Evolutionary conservation across 495 filamentous ascomycete species (phyloP), one percentile per base, ranked within the genome.

Genomic region (Aspergillus funiculosus): DNA sequence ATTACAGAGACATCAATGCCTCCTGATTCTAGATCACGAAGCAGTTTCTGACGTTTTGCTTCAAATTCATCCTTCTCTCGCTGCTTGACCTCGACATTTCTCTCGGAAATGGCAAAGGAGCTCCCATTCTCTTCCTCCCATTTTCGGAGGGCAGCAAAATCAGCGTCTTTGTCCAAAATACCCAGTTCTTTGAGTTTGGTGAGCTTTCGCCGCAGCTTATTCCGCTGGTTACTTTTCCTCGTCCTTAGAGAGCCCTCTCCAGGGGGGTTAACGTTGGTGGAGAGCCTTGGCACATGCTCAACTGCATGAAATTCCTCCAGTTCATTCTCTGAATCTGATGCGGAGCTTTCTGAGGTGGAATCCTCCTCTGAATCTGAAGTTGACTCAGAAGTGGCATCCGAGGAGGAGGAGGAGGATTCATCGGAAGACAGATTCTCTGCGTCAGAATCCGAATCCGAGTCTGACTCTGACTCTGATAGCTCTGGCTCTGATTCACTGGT

Each of bases 201-300:
- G 0, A 82, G 59, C 35, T 57, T 65, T 30, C 70, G 73, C 28
- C 67, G 59, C 24, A 75, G 54, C 45, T 69, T 73, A 42, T 67
- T 68, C 26, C 81, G 69, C 8, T 63, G 57, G 49, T 85, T 85
- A 45, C 74, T 74, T 17, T 68, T 66, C 34, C 69, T 71, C 1
- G 81, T 85, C 35, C 53, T 48, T 7, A 52, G 27, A n/a, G 63
- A 74, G 21, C 80, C 79, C 27, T 66, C 28, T 6, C 66, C 65
- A 43, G 68, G 68, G 22, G 61, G 55, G 14, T 60, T 63, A 6
- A 52, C 31, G 18, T 57, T 56, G 6, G 24, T 34, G 2, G 47
- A 17, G 1, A 28, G 20, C 18, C 42, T 55, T 13, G 14, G 54
- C 21, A 62, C 61, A n/a, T 43, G n/a, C 14, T 41, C 54, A 17